phyloP scores from a whole-genome alignment of 495 filamentous ascomycete genomes.

The Hypoxylon cercidicola region DNA sequence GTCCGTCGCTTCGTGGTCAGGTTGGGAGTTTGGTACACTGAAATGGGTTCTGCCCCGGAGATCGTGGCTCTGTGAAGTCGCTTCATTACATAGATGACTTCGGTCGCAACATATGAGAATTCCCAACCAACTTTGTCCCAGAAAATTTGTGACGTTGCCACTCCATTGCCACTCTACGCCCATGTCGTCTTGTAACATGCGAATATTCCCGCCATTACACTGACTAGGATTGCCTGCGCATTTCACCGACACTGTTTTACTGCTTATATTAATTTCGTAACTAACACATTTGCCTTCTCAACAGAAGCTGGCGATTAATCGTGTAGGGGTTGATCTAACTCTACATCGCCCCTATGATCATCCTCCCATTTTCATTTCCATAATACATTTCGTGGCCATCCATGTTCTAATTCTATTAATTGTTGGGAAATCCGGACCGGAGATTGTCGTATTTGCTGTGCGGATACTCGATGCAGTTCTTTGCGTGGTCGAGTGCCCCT shows the following conservation, averaged over 20 bases:
- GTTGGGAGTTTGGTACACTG: constrained; percentile 43
- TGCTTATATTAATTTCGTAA: too few species aligned
- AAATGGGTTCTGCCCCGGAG: not conserved
- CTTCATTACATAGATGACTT: constrained; percentile 34
- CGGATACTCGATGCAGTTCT: constrained; percentile 77
- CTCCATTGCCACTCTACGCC: too few species aligned
- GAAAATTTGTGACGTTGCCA: too few species aligned
- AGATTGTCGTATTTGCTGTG: constrained; percentile 85
- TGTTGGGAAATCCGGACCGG: constrained; percentile 64
- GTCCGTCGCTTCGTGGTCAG: constrained; percentile 20
- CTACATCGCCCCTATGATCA: too few species aligned
- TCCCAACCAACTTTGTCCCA: constrained; percentile 16
- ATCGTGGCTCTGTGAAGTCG: constrained; percentile 30
- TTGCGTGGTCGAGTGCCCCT: constrained; percentile 63
- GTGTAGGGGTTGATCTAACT: too few species aligned
- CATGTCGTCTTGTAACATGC: not conserved
- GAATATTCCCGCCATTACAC: not conserved
- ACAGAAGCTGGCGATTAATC: too few species aligned
- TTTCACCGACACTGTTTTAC: too few species aligned
- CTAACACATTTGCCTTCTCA: too few species aligned
- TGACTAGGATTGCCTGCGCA: too few species aligned
- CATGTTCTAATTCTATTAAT: constrained; percentile 28
- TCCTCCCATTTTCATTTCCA: not conserved
- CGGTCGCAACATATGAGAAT: constrained; percentile 30
- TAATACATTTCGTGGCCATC: not conserved